These are phyloP conservation scores for Spergularia azorica DNA, from an alignment of 179 eudicot genomes.

Conservation along the genomic window DNA sequence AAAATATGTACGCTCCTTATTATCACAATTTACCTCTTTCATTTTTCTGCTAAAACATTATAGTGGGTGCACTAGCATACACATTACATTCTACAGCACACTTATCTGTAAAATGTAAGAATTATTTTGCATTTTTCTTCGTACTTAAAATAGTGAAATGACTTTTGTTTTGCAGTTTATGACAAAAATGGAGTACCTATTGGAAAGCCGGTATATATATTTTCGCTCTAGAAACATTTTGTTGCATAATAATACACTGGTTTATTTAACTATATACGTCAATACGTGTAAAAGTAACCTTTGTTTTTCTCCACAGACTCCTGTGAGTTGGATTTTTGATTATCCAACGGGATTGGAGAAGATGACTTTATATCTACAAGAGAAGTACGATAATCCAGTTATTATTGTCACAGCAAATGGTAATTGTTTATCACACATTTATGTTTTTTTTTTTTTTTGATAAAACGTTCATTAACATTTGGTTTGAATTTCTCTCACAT, in stretches of 20 bases:
- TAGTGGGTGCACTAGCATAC: too few species aligned
- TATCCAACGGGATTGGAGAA: constrained; percentile 39
- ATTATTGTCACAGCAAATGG: constrained; percentile 45
- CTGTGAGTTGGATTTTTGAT: constrained; percentile 28
- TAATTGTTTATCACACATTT: not conserved
- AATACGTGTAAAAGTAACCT: too few species aligned
- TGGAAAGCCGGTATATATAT: constrained; percentile 22
- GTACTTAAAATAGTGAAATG: not conserved
- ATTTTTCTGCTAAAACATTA: too few species aligned
- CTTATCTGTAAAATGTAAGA: not conserved
- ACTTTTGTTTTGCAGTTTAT: not conserved
- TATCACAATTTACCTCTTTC: not conserved
- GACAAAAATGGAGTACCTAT: constrained; percentile 3
- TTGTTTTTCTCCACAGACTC: constrained; percentile 30
- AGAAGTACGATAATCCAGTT: constrained; percentile 35
- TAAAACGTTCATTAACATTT: too few species aligned
- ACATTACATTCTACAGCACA: too few species aligned
- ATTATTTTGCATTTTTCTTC: not conserved
- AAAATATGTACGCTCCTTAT: constrained; percentile 2
- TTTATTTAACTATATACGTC: too few species aligned
- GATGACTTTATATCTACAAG: constrained; percentile 29
- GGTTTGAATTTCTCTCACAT: too few species aligned
- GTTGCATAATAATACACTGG: too few species aligned
- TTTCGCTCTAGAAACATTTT: too few species aligned
- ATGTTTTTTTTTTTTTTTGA: not conserved